Evolutionary conservation across 2,329 filamentous ascomycete species (phyloP).

Genomic region (Aspergillus sp.): DNA sequence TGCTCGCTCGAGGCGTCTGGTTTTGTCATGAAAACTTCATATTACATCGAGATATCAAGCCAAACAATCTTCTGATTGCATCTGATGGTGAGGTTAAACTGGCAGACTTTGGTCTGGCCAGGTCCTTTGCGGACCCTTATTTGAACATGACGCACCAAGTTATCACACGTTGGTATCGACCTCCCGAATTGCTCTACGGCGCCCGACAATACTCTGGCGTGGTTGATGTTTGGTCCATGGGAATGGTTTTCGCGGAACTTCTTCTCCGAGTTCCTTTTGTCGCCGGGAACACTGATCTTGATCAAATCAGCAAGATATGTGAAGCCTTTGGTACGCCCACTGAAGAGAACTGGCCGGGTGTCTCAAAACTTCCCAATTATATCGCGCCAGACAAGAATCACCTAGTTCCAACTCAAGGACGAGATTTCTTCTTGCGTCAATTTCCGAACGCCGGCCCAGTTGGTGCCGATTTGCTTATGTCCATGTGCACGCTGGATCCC

Average conservation of each 20-base stretch:
- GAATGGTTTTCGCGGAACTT: slow-evolving; percentile 87
- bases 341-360: slow-evolving; percentile 93
- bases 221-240: slow-evolving; percentile 92
- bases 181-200: slow-evolving; percentile 87
- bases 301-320: slow-evolving; percentile 78
- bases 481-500: slow-evolving; percentile 81
- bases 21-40: slow-evolving; percentile 95
- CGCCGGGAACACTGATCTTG: slow-evolving; percentile 74
- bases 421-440: slow-evolving; percentile 64
- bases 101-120: slow-evolving; percentile 92
- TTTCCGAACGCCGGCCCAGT: slow-evolving; percentile 76
- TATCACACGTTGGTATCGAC: slow-evolving; percentile 94
- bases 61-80: slow-evolving; percentile 93
- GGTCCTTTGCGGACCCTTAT: slow-evolving; percentile 82
- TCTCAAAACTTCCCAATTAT: slow-evolving; percentile 72
- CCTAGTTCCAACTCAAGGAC: slow-evolving; percentile 52
- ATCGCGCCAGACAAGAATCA: slow-evolving; percentile 58
- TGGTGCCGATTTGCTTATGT: slow-evolving; percentile 82
- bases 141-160: slow-evolving; percentile 86
- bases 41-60: slow-evolving; percentile 95
- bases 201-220: slow-evolving; percentile 81
- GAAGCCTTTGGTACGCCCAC: slow-evolving; percentile 82
- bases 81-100: slow-evolving; percentile 90
- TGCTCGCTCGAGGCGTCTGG: slow-evolving; percentile 88
- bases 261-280: slow-evolving; percentile 76